These are phyloP conservation scores for Aspergillus fumigatus DNA, from an alignment of 2,329 filamentous ascomycete species.

Conservation along the genomic window DNA sequence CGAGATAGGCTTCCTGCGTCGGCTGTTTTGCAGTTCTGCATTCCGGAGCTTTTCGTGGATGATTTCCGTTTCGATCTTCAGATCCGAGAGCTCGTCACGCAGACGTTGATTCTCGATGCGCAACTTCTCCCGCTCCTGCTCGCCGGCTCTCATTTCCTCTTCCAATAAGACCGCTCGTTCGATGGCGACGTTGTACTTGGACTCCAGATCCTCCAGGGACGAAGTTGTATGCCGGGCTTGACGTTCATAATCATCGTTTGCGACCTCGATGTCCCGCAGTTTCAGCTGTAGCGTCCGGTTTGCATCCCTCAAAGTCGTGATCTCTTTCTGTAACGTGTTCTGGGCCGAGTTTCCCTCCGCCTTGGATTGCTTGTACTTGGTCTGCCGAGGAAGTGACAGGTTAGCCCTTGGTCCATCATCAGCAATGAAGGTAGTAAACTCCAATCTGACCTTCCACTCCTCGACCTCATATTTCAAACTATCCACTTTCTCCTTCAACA, in stretches of 20 bases:
- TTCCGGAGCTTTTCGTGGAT: slow-evolving; percentile 89
- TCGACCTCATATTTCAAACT: slow-evolving; percentile 82
- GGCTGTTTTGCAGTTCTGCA: slow-evolving; percentile 49
- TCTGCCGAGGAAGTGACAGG: slow-evolving; percentile 46
- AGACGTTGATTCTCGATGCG: slow-evolving; percentile 88
- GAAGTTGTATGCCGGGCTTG: slow-evolving; percentile 94
- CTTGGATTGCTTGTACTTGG: slow-evolving; percentile 95
- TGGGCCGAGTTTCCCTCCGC: slow-evolving; percentile 80
- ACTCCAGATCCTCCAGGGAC: slow-evolving; percentile 93
- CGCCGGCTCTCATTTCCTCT: slow-evolving; percentile 85
- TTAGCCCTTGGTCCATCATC: slow-evolving; percentile 7
- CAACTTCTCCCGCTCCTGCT: slow-evolving; percentile 83
- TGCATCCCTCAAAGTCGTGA: slow-evolving; percentile 80
- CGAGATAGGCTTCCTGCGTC: slow-evolving; percentile 49
- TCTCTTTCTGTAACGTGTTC: slow-evolving; percentile 86
- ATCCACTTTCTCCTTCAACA: slow-evolving; percentile 82
- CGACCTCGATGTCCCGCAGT: slow-evolving; percentile 91
- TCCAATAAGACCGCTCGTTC: slow-evolving; percentile 90
- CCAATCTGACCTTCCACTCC: slow-evolving; percentile 83
- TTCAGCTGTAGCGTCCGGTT: slow-evolving; percentile 77
- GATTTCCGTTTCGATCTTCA: slow-evolving; percentile 93
- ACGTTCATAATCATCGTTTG: slow-evolving; percentile 96
- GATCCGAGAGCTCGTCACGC: slow-evolving; percentile 83
- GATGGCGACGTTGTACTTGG: slow-evolving; percentile 92
- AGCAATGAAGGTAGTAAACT: not conserved